Evolutionary conservation across 441 rosid genomes (phyloP).

Genomic region (Manihot esculenta): DNA sequence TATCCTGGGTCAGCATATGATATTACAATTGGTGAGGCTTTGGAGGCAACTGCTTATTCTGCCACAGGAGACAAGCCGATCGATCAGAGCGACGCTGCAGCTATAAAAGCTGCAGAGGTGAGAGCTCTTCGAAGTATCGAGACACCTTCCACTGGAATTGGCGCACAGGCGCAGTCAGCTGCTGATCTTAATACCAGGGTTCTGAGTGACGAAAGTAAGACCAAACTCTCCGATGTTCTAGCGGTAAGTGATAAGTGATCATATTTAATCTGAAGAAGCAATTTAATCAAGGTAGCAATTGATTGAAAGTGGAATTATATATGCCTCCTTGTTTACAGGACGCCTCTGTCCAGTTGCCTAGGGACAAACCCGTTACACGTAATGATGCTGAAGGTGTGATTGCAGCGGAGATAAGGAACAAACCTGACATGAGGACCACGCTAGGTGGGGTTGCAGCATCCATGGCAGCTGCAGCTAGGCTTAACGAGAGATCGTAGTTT

Average conservation of each 20-base stretch:
- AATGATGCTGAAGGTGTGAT: conserved; percentile 54
- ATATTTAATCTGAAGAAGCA: no score
- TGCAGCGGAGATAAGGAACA: conserved; percentile 47
- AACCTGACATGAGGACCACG: conserved; percentile 38
- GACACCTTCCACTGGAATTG: conserved; percentile 39
- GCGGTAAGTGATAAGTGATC: conserved; percentile 31
- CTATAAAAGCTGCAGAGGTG: conserved; percentile 52
- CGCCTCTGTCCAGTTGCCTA: conserved; percentile 36
- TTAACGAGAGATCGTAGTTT: conserved; percentile 25
- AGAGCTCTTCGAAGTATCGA: conserved; percentile 37
- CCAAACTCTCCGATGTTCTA: conserved; percentile 41
- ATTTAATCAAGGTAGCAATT: no score
- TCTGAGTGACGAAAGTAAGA: conserved; percentile 28
- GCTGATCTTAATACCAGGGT: conserved; percentile 34
- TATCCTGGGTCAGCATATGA: conserved; percentile 19
- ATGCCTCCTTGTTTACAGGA: conserved; percentile 29
- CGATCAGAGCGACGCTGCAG: conserved; percentile 50
- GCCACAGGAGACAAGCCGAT: conserved; percentile 48
- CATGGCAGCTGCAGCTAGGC: conserved; percentile 46
- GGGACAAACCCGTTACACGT: conserved; percentile 42
- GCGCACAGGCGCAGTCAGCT: conserved; percentile 43
- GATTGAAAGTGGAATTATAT: no score
- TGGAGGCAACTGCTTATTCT: conserved; percentile 47
- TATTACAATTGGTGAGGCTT: conserved; percentile 53
- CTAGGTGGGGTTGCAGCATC: conserved; percentile 62